phyloP scores from a whole-genome alignment of 1,139 yeast genomes.

The Hyphopichia pseudoburtonii region DNA sequence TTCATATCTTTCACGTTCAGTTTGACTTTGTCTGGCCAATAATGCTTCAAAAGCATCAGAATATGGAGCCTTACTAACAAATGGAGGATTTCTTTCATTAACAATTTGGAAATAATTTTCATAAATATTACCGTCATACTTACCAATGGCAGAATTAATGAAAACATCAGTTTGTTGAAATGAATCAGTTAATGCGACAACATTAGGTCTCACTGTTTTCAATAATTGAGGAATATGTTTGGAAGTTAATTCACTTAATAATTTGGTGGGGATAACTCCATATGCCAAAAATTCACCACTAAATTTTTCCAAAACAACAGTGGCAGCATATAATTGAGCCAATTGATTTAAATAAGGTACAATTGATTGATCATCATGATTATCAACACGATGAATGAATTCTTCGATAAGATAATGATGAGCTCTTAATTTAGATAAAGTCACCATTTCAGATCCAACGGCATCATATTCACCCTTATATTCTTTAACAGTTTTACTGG shows the following conservation, averaged over 20 bases:
- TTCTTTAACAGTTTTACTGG: constrained; percentile 28
- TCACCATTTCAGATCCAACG: constrained; percentile 59
- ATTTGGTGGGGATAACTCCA: constrained; percentile 31
- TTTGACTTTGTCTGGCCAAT: constrained; percentile 40
- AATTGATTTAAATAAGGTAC: constrained; percentile 25
- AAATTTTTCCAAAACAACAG: constrained; percentile 36
- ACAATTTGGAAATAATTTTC: constrained; percentile 45
- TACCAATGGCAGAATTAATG: constrained; percentile 45
- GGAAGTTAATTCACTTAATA: constrained; percentile 33
- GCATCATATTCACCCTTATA: constrained; percentile 39
- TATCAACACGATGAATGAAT: constrained; percentile 26
- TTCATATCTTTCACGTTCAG: constrained; percentile 42
- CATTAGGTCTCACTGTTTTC: constrained; percentile 43
- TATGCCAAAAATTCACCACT: constrained; percentile 43
- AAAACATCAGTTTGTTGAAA: constrained; percentile 48
- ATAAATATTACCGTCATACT: constrained; percentile 46
- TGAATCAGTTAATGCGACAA: constrained; percentile 47
- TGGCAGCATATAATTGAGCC: constrained; percentile 29
- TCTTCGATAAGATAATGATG: constrained; percentile 37
- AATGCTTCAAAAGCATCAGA: constrained; percentile 31
- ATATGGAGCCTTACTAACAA: constrained; percentile 41
- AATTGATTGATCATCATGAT: constrained; percentile 19
- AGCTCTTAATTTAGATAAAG: constrained; percentile 55
- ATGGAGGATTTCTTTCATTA: constrained; percentile 38
- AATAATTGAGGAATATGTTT: constrained; percentile 35